These are phyloP conservation scores for Penicillium silybi DNA, from an alignment of 495 filamentous ascomycete genomes.

Conservation along the genomic window DNA sequence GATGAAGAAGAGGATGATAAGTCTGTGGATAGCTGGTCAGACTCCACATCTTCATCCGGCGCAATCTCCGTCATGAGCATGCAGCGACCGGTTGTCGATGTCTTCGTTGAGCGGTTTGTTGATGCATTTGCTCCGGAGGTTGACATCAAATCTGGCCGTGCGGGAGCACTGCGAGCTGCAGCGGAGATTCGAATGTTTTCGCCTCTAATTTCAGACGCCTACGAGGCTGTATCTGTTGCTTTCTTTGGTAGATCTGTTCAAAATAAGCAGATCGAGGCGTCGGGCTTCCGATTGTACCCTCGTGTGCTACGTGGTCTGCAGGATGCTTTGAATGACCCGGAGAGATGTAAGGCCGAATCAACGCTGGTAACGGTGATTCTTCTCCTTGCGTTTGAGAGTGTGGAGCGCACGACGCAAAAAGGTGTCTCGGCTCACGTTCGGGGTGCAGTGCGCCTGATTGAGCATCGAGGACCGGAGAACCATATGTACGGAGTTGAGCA, in stretches of 20 bases:
- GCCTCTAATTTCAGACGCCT: slow-evolving; percentile 38
- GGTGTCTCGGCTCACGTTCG: slow-evolving; percentile 39
- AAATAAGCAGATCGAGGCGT: slow-evolving; percentile 34
- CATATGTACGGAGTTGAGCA: slow-evolving; percentile 46
- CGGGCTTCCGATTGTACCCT: slow-evolving; percentile 37
- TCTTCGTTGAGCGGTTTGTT: slow-evolving; percentile 44
- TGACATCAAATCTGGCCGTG: slow-evolving; percentile 35
- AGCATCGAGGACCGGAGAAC: slow-evolving; percentile 44
- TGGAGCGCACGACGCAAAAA: slow-evolving; percentile 37
- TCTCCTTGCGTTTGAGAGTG: slow-evolving; percentile 45
- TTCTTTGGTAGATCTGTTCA: slow-evolving; percentile 41
- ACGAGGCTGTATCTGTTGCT: slow-evolving; percentile 39
- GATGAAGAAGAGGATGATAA: slow-evolving; percentile 7
- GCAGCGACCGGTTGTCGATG: slow-evolving; percentile 31
- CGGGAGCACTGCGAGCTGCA: slow-evolving; percentile 39
- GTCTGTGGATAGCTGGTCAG: slow-evolving; percentile 17
- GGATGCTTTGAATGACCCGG: slow-evolving; percentile 37
- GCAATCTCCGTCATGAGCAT: slow-evolving; percentile 22
- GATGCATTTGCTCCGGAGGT: slow-evolving; percentile 45
- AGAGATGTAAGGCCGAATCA: slow-evolving; percentile 41
- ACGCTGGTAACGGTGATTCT: slow-evolving; percentile 42
- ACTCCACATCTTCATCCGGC: slow-evolving; percentile 24
- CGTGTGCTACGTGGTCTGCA: slow-evolving; percentile 39
- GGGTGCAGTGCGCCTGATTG: slow-evolving; percentile 40
- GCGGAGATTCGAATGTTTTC: slow-evolving; percentile 45